These are phyloP conservation scores for Solanum lycopersicoides DNA, from an alignment of 257 asterid species.

Conservation along the genomic window DNA sequence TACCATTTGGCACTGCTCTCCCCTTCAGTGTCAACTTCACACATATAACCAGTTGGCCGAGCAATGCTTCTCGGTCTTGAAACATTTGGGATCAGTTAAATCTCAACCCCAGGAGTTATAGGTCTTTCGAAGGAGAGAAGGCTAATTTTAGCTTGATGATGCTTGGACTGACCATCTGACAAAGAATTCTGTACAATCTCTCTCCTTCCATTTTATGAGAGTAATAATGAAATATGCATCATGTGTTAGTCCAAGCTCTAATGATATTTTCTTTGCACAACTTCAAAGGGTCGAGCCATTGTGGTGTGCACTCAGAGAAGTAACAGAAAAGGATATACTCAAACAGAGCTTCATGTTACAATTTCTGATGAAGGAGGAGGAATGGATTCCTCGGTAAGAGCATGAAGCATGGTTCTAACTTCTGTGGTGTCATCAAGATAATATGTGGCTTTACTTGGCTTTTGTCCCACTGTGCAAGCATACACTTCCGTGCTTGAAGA, in stretches of 20 bases:
- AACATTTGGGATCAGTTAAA: neutral
- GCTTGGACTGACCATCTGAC: neutral
- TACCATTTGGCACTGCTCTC: neutral
- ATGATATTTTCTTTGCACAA: neutral
- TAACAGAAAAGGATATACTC: neutral
- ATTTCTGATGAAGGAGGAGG: constrained; percentile 1
- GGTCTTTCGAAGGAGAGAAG: neutral
- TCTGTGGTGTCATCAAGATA: constrained; percentile 37
- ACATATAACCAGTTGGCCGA: neutral
- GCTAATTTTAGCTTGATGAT: neutral
- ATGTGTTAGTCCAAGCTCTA: neutral
- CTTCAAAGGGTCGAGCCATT: neutral
- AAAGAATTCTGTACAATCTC: neutral
- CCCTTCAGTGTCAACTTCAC: neutral
- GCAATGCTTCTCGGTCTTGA: neutral
- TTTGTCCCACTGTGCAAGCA: constrained; percentile 51
- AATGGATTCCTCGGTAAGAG: constrained; percentile 20
- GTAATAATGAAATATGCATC: neutral
- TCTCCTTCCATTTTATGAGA: neutral
- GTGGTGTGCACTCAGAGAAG: neutral
- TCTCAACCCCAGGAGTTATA: neutral
- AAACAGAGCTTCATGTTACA: constrained; percentile 3
- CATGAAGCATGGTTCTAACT: constrained; percentile 29
- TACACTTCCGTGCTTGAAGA: constrained; percentile 17
- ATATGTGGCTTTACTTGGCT: constrained; percentile 48